phyloP scores from a whole-genome alignment of 805 yeast genomes.

The Candida khao-thaluensis region DNA sequence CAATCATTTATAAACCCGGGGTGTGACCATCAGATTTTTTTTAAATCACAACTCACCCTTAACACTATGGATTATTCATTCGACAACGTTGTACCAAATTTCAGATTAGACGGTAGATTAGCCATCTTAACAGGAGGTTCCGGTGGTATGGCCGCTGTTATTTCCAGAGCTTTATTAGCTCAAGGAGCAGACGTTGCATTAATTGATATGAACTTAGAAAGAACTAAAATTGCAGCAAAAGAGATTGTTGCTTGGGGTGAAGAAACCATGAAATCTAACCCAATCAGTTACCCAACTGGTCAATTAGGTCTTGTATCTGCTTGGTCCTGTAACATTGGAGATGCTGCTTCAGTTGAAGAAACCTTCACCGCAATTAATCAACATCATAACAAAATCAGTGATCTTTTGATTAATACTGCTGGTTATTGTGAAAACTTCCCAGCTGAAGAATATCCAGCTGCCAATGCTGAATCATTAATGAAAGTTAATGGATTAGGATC shows the following conservation, averaged over 20 bases:
- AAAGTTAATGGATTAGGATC: conserved; percentile 76
- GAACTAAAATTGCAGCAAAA: conserved; percentile 55
- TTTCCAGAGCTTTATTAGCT: conserved; percentile 65
- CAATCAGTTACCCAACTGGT: conserved; percentile 25
- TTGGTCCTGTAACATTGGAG: conserved; percentile 75
- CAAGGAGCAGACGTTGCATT: conserved; percentile 79
- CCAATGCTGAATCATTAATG: conserved; percentile 64
- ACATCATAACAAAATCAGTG: conserved; percentile 61
- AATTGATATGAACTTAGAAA: conserved; percentile 63
- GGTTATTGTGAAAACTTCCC: conserved; percentile 81
- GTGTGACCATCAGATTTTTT: conserved; percentile 5
- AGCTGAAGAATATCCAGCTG: conserved; percentile 73
- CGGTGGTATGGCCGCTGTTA: conserved; percentile 69
- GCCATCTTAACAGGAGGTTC: conserved; percentile 81
- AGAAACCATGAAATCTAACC: conserved; percentile 37
- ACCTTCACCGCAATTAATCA: conserved; percentile 53
- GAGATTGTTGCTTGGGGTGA: conserved; percentile 49
- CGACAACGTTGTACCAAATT: conserved; percentile 55
- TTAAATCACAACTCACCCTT: no score
- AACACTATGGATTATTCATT: conserved; percentile 31
- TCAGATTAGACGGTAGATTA: conserved; percentile 67
- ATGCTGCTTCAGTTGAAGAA: conserved; percentile 55
- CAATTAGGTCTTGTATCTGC: conserved; percentile 42
- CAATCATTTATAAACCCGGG: conserved; percentile 5
- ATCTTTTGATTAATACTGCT: conserved; percentile 73